Percentiles rank a stretch among this genome's conserved stretches.
Conservation (phyloP, 371 early-diverging fungal species). For the Lichtheimia ornata region DNA sequence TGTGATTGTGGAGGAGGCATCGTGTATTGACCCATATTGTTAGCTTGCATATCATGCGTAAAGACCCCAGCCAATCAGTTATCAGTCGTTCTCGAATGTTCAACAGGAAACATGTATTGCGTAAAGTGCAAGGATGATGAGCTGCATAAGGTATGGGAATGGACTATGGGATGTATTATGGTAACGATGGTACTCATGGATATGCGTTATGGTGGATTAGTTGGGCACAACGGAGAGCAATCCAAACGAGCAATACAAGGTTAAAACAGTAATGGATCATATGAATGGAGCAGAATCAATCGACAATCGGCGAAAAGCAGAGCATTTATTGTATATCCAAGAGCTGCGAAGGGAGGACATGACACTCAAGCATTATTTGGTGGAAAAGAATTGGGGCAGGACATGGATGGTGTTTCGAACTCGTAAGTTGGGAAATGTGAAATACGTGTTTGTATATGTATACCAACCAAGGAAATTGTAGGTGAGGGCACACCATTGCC, state of each 20-base stretch:
- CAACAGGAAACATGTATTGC: conserved; percentile 25
- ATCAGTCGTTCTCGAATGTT: conserved; percentile 27
- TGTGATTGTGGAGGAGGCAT: neutral
- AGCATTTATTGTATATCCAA: conserved; percentile 42
- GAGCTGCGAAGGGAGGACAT: conserved; percentile 48
- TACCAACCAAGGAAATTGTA: neutral
- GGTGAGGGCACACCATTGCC: conserved; percentile 52
- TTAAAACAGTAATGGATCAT: conserved; percentile 14
- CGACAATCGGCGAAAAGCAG: conserved; percentile 44
- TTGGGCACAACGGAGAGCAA: conserved; percentile 15
- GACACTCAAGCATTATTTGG: conserved; percentile 41
- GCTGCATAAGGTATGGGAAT: conserved; percentile 24
- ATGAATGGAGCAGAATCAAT: conserved; percentile 28
- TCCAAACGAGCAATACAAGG: conserved; percentile 20
- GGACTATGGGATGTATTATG: neutral
- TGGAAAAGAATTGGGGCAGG: conserved; percentile 47
- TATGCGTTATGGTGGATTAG: conserved; percentile 7
- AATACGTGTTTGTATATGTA: neutral
- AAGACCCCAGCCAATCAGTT: conserved; percentile 5
- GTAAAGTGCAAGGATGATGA: conserved; percentile 14
- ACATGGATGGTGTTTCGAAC: conserved; percentile 52
- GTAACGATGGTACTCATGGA: neutral
- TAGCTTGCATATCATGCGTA: conserved; percentile 20
- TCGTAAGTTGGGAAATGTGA: conserved; percentile 25
- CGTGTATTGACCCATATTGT: neutral